phyloP scores from a whole-genome alignment of 106 monocot species.

The Amphibolis antarctica region DNA sequence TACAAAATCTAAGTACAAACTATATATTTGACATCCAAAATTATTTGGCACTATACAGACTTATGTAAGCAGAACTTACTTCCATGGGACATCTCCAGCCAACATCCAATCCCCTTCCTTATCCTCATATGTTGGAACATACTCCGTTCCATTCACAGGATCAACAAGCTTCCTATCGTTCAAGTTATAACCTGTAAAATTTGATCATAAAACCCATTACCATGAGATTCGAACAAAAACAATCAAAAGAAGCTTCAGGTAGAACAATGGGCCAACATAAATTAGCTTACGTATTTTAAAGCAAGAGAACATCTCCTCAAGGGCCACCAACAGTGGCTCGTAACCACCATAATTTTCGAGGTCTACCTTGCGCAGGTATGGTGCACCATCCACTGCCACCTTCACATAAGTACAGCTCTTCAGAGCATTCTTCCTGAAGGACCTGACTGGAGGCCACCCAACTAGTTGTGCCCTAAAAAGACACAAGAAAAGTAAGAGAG shows the following conservation, averaged over 20 bases:
- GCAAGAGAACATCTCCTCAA: conserved; percentile 74
- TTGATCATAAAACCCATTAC: background rate
- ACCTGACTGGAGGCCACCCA: conserved; percentile 89
- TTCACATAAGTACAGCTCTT: conserved; percentile 71
- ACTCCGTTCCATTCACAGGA: conserved; percentile 67
- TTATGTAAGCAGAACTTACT: conserved; percentile 30
- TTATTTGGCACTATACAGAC: background rate
- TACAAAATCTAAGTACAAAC: no score
- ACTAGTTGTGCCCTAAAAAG: conserved; percentile 55
- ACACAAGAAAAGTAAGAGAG: background rate
- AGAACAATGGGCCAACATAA: conserved; percentile 1
- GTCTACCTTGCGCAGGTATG: conserved; percentile 80
- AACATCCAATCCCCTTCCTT: conserved; percentile 99
- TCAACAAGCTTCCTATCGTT: conserved; percentile 78
- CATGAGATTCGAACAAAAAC: background rate
- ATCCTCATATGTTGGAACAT: conserved; percentile 84
- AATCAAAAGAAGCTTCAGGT: background rate
- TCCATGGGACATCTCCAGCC: conserved; percentile 92
- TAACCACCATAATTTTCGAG: conserved; percentile 54
- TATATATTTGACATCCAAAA: no score
- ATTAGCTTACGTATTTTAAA: conserved; percentile 32
- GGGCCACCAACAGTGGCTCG: conserved; percentile 42
- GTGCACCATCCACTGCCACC: conserved; percentile 86
- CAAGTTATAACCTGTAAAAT: conserved; percentile 32
- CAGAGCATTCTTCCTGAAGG: conserved; percentile 44